Conservation (phyloP, 306 rosid genomes). For the Rosa rugosa region DNA sequence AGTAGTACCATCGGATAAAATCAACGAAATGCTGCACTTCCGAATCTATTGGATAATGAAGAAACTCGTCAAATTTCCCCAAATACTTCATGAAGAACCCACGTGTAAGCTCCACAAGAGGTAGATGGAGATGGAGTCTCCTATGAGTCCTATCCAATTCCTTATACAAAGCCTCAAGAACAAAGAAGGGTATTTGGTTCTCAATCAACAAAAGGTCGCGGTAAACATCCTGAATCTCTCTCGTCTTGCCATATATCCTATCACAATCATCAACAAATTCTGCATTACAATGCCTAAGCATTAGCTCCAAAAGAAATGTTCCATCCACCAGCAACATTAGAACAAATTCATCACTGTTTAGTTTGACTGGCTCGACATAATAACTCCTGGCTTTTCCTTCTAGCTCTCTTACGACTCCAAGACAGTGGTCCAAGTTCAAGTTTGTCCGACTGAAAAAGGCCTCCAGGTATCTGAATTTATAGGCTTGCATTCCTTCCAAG, state of each 20-base stretch:
- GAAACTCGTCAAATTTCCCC: too few species aligned
- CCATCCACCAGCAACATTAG: background rate
- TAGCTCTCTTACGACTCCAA: background rate
- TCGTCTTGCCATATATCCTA: background rate
- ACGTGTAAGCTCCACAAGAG: too few species aligned
- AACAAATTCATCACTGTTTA: background rate
- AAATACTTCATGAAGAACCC: too few species aligned
- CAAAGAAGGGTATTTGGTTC: background rate
- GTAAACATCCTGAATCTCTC: background rate
- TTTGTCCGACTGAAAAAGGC: background rate
- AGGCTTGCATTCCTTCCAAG: too few species aligned
- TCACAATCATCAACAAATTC: background rate
- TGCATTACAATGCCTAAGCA: background rate
- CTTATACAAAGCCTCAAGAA: background rate
- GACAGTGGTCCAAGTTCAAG: background rate
- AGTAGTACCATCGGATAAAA: background rate
- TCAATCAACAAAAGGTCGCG: background rate
- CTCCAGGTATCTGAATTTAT: background rate
- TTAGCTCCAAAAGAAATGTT: background rate
- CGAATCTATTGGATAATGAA: too few species aligned
- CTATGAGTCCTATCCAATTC: too few species aligned
- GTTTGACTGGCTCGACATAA: background rate
- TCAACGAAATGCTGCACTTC: too few species aligned
- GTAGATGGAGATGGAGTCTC: too few species aligned
- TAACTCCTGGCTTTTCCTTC: background rate